Base-by-base conservation (phyloP, 352 stramenopile species). In the Pythium guiyangense region DNA sequence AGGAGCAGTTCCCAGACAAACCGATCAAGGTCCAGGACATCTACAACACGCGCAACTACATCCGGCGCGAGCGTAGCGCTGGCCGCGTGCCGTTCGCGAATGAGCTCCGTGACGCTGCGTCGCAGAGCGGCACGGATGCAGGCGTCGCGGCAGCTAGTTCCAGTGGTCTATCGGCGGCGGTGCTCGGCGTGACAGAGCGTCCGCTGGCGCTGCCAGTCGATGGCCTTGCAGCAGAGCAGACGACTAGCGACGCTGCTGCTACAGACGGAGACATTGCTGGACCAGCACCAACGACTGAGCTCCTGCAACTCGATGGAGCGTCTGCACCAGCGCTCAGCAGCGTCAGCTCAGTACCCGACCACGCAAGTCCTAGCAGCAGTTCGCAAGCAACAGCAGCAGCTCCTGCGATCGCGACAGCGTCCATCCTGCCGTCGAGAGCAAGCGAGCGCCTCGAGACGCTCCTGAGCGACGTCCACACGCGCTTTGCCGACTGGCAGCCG, bases 41-140 rank as follows among this genome's bases (percentile, higher is more conserved):
- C 35, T 84, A 81, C 69, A 81, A 84, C 57, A 53, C 59, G 39
- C 71, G 71, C 49, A 79, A 76, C 54, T 72, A 65, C 48, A 78
- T 84, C 31, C 66, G 67, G 0, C 62, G 61, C 18, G 74, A 84
- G 26, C 61, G 71, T 25, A 60, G 60, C 12, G 71, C 69, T 18
- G 69, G 69, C 0, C 59, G 71, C 8, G 59, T 64, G n/a, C 63
- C 71, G n/a, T 78, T 70, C 54, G 39, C 39, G 12, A 44, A 4
- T 44, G 29, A 34, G 29, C 29, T 34, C 29, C 5, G 29, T 34
- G 29, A 34, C 9, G 29, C 29, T 6, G 5, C 39, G 14, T 35
- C 55, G 3, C 42, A 42, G 27, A 43, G 37, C n/a, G 31, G 6
- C 3, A 44, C 5, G 8, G 39, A n/a, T 10, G 39, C 39, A 44